Evolutionary conservation across 2,329 filamentous ascomycete genomes (phyloP).

Genomic region (Scedosporium boydii): DNA sequence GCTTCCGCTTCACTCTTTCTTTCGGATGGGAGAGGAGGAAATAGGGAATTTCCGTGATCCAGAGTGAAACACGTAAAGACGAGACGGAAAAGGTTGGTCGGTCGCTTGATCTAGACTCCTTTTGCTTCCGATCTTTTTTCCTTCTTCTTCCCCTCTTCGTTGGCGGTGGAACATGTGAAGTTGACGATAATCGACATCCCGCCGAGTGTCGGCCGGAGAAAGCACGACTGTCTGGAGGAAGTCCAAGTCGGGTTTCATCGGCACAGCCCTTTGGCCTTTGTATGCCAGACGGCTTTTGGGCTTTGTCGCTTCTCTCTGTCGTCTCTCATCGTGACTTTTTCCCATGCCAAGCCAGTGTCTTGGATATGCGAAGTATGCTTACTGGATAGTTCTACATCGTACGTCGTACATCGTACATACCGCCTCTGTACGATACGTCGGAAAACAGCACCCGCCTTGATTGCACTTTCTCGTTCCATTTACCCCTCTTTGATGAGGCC

Average conservation of each 20-base stretch:
- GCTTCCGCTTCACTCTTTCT: not conserved
- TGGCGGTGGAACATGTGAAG: not conserved
- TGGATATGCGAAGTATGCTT: not conserved
- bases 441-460: not conserved
- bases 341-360: not conserved
- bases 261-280: not conserved
- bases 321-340: no score
- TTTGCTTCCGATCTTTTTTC: no score
- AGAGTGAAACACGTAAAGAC: not conserved
- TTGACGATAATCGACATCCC: not conserved
- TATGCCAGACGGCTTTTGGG: not conserved
- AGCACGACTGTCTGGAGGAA: not conserved
- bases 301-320: no score
- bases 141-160: no score
- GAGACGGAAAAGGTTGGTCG: not conserved
- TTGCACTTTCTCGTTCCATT: not conserved
- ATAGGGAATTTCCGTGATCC: not conserved
- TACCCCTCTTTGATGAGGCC: not conserved
- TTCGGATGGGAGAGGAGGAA: not conserved
- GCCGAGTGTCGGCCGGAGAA: not conserved
- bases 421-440: not conserved
- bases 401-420: not conserved
- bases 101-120: no score
- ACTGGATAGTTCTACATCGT: not conserved
- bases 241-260: not conserved